These are phyloP conservation scores for Xylaria sp. DNA, from an alignment of 495 filamentous ascomycete genomes.

Conservation along the genomic window DNA sequence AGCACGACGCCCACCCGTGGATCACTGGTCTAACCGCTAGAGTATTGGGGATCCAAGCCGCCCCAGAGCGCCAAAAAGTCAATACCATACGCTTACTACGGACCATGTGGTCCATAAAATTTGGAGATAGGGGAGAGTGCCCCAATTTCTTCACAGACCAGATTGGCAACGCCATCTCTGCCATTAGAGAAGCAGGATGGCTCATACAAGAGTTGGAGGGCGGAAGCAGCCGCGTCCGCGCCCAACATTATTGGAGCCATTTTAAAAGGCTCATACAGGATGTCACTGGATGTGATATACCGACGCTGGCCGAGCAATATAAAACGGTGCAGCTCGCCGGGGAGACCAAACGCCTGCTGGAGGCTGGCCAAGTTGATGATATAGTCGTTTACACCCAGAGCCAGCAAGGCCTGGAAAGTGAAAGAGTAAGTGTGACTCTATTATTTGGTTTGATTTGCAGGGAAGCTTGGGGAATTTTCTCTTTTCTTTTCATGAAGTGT, in stretches of 20 bases:
- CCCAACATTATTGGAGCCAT: background rate
- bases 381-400: background rate
- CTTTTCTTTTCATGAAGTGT: background rate
- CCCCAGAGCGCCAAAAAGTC: background rate
- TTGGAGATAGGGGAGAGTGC: background rate
- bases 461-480: background rate
- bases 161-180: background rate
- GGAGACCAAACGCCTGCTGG: background rate
- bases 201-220: background rate
- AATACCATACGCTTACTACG: background rate
- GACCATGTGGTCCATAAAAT: background rate
- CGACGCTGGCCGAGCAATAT: background rate
- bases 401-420: background rate
- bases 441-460: background rate
- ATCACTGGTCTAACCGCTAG: no score
- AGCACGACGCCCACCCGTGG: background rate
- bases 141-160: background rate
- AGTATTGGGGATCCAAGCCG: background rate
- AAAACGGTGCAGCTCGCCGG: background rate
- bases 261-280: background rate
- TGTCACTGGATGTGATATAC: background rate
- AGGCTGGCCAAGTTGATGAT: background rate
- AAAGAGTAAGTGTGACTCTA: background rate
- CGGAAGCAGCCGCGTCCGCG: fast-evolving
- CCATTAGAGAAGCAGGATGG: constrained; percentile 6